Conservation (phyloP, 2,329 filamentous ascomycete species). For the Fusarium sp. region DNA sequence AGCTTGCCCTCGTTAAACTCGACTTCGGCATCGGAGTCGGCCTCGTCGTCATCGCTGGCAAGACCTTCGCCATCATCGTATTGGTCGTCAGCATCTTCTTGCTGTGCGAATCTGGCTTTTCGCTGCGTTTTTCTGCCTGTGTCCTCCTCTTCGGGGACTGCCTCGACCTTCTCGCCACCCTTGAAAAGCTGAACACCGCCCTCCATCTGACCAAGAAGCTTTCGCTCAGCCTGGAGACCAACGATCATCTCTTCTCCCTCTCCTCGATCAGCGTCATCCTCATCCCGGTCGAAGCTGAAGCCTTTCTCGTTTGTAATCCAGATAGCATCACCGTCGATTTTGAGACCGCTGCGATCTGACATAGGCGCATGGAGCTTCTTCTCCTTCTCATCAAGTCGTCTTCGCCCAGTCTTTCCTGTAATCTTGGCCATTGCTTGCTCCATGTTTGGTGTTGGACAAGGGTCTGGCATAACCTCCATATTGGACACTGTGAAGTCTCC, state of each 20-base stretch:
- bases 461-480: constrained; percentile 91
- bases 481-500: constrained; percentile 86
- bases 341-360: constrained; percentile 95
- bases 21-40: constrained; percentile 62
- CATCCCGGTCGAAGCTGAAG: constrained; percentile 78
- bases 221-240: constrained; percentile 83
- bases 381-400: constrained; percentile 92
- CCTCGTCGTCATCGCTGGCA: constrained; percentile 64
- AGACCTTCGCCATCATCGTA: constrained; percentile 64
- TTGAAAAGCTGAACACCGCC: constrained; percentile 88
- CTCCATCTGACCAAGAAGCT: constrained; percentile 83
- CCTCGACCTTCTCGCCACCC: constrained; percentile 75
- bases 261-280: constrained; percentile 79
- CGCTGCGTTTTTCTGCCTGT: constrained; percentile 70
- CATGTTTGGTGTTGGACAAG: constrained; percentile 92
- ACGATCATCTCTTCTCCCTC: constrained; percentile 96
- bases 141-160: constrained; percentile 65
- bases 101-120: constrained; percentile 67
- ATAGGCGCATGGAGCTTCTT: constrained; percentile 97
- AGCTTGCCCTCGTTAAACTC: constrained; percentile 70
- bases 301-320: constrained; percentile 81
- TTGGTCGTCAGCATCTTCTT: constrained; percentile 69
- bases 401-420: constrained; percentile 82
- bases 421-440: constrained; percentile 87
- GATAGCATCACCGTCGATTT: constrained; percentile 97